Evolutionary conservation across 192 early-diverging fungal genomes (phyloP), one percentile per base, ranked within the genome.

Genomic region (Coemansia sp.): DNA sequence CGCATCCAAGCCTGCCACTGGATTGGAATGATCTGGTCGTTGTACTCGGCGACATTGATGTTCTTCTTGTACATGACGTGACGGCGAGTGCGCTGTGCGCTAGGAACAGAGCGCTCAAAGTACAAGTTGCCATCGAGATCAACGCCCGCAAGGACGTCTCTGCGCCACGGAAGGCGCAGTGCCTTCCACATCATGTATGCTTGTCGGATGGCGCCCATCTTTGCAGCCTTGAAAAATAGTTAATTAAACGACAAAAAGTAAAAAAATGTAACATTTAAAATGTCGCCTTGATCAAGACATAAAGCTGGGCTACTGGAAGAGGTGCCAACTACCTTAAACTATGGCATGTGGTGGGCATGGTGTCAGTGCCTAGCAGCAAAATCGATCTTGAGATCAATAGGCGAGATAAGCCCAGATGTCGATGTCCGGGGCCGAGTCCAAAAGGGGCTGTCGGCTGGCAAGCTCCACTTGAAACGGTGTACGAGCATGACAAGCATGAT

Each of bases 1-100:
- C 77, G 82, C 77, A 84, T 76, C 82, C 82, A 84, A 44, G 82
- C 82, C 47, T 84, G 82, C 82, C 82, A 84, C 64, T 84, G 82
- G 43, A 77, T 68, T 15, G 82, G 82, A 13, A 84, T 84, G 16
- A 59, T 65, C 51, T 71, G 51, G 65, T 84, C 82, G 33, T 22
- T 76, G 42, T 72, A 84, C 44, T 79, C 77, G 69, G 67, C 73
- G 59, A 79, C 55, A 18, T 64, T 20, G 22, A 84, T 34, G 20
- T 70, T 33, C 42, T 79, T 63, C 3, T 43, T 64, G 44, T 84
- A 84, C 34, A 79, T 5, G 15, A 84, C 75, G 27, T 63, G 71
- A 13, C 82, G 77, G 3, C 82, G 73, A 6, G 73, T 41, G 47
- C 82, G 76, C 16, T 27, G 27, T 27, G 71, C 46, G 33, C 71